A percentile compares a stretch with the other conserved stretches of the same genome.
phyloP scores from a whole-genome alignment of 2,329 filamentous ascomycete species.

The Gyromitra esculenta region DNA sequence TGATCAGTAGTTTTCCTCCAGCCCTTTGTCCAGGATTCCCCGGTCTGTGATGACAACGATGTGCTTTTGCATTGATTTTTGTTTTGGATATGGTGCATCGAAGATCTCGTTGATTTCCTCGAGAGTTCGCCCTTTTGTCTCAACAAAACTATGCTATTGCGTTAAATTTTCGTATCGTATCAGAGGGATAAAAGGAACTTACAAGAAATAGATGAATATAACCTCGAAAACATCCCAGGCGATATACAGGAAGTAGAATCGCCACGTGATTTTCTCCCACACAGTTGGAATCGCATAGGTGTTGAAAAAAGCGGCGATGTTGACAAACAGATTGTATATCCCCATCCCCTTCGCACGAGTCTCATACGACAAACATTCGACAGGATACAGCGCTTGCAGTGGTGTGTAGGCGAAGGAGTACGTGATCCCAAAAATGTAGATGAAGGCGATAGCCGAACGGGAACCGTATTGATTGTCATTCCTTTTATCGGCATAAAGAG shows the following conservation, averaged over 20 bases:
- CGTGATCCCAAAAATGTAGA: constrained; percentile 60
- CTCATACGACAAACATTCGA: constrained; percentile 65
- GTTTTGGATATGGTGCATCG: constrained; percentile 63
- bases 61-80: constrained; percentile 57
- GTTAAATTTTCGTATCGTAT: constrained; percentile 20
- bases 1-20: constrained; percentile 48
- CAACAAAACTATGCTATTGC: constrained; percentile 62
- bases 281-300: constrained; percentile 64
- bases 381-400: constrained; percentile 64
- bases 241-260: constrained; percentile 65
- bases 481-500: constrained; percentile 59
- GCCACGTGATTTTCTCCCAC: constrained; percentile 66
- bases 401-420: constrained; percentile 64
- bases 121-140: constrained; percentile 76
- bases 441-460: constrained; percentile 62
- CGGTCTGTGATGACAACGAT: constrained; percentile 57
- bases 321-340: constrained; percentile 64
- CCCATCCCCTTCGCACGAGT: constrained; percentile 65
- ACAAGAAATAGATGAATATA: constrained; percentile 59
- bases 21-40: constrained; percentile 56
- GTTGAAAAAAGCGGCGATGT: constrained; percentile 63
- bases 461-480: constrained; percentile 59
- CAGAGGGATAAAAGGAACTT: constrained; percentile 58
- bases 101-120: constrained; percentile 77
- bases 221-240: constrained; percentile 62